Evolutionary conservation across 108 stramenopile species (phyloP).

Genomic region (Nannochloropsis oceanica): DNA sequence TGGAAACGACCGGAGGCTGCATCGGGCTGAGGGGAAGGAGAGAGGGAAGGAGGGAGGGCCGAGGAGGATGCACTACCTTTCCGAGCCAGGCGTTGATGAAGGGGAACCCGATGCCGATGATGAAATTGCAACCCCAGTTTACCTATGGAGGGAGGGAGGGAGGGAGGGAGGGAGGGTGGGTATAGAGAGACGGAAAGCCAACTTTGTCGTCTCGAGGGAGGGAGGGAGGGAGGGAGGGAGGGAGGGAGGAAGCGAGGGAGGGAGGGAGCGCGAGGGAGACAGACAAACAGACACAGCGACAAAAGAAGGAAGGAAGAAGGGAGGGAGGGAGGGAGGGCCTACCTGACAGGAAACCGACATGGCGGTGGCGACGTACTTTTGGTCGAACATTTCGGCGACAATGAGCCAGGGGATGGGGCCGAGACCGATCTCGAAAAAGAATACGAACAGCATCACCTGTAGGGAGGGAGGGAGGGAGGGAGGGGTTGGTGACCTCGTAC

Average conservation of each 20-base stretch:
- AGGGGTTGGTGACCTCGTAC: too few species aligned
- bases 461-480: too few species aligned
- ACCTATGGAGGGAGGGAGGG: constrained; percentile 41
- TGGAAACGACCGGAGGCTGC: neutral
- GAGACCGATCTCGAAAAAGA: constrained; percentile 85
- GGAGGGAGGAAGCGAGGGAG: neutral
- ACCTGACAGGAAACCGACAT: constrained; percentile 38
- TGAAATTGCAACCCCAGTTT: constrained; percentile 84
- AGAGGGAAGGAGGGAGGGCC: constrained; percentile 39
- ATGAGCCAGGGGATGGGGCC: constrained; percentile 89
- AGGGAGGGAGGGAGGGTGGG: neutral
- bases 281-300: neutral
- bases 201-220: constrained; percentile 23
- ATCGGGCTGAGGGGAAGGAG: neutral
- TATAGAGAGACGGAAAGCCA: neutral
- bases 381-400: constrained; percentile 60
- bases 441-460: constrained; percentile 60
- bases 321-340: neutral
- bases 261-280: neutral
- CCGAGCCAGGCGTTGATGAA: constrained; percentile 1
- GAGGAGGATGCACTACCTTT: too few species aligned
- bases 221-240: neutral
- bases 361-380: constrained; percentile 71
- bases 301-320: neutral
- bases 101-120: constrained; percentile 75